Conservation (phyloP, 2,329 filamentous ascomycete genomes). For the Ophiognomonia clavigignenti-juglandacearum region DNA sequence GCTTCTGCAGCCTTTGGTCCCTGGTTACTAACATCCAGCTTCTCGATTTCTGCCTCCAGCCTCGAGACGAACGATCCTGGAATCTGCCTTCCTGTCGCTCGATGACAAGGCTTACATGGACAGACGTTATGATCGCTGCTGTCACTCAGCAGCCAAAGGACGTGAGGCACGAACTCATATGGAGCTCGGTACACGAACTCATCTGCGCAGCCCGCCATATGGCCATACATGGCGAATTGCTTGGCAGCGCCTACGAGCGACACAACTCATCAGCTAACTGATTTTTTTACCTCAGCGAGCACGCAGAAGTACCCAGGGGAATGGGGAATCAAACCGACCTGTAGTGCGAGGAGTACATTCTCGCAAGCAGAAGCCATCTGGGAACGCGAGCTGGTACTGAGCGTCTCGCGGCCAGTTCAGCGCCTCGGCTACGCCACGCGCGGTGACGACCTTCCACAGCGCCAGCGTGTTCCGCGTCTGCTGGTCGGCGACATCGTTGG, state of each 20-base stretch:
- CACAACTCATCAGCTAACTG: neutral
- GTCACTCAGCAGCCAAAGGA: slow-evolving; percentile 46
- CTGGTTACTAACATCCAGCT: neutral
- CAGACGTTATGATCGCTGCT: slow-evolving; percentile 45
- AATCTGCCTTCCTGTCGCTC: slow-evolving; percentile 10
- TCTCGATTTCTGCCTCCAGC: slow-evolving; percentile 10
- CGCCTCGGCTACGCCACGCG: slow-evolving; percentile 10
- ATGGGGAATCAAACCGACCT: neutral
- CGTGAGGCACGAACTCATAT: slow-evolving; percentile 47
- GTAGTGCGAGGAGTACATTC: neutral
- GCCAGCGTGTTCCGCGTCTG: slow-evolving; percentile 4
- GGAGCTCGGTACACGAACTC: slow-evolving; percentile 43
- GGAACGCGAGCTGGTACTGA: slow-evolving; percentile 12
- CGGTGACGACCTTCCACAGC: slow-evolving; percentile 13
- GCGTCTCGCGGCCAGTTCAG: slow-evolving; percentile 12
- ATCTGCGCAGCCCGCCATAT: slow-evolving; percentile 10
- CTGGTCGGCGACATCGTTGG: slow-evolving; percentile 1
- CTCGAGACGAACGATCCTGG: slow-evolving; percentile 11
- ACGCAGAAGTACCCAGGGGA: neutral
- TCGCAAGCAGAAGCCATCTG: slow-evolving; percentile 13
- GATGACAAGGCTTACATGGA: slow-evolving; percentile 34
- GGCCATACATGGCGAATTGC: slow-evolving; percentile 11
- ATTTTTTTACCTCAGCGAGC: neutral
- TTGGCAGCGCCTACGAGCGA: neutral
- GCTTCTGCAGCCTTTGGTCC: slow-evolving; percentile 4